phyloP scores from a whole-genome alignment of 495 filamentous ascomycete genomes.

The Penicillium pulvis region DNA sequence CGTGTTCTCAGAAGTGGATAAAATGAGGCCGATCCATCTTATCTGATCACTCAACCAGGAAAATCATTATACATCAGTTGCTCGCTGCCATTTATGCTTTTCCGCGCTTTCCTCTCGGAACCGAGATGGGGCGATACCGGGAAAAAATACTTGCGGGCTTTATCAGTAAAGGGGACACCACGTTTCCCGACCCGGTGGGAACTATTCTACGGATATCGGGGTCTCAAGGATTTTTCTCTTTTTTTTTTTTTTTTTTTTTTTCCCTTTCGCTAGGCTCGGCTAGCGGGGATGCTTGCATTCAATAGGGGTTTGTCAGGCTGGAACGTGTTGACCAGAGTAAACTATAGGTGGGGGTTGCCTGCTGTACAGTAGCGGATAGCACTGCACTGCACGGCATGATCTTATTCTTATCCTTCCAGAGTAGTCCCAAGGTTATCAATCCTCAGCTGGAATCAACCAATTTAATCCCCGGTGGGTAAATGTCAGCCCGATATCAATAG shows the following conservation, averaged over 20 bases:
- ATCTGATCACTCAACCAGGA: neutral
- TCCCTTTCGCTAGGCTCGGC: neutral
- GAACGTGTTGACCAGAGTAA: neutral
- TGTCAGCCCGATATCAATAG: neutral
- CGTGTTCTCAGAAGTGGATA: neutral
- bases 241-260: neutral
- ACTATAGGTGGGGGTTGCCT: neutral
- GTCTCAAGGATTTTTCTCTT: neutral
- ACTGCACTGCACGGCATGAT: neutral
- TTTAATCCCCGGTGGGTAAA: neutral
- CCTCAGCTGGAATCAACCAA: neutral
- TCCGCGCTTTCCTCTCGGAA: neutral
- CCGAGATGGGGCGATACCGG: neutral
- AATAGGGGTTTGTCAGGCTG: neutral
- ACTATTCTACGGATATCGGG: no score
- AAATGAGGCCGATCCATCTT: neutral
- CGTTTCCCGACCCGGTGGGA: no score
- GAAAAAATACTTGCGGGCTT: neutral
- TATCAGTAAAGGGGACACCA: neutral
- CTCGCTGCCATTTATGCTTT: neutral
- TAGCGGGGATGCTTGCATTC: neutral
- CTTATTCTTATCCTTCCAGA: neutral
- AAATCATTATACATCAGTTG: neutral
- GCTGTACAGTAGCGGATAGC: neutral
- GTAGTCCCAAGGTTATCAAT: neutral